Conservation (phyloP, 768 basidiomycete genomes). For the Lepiota brunneoincarnata region DNA sequence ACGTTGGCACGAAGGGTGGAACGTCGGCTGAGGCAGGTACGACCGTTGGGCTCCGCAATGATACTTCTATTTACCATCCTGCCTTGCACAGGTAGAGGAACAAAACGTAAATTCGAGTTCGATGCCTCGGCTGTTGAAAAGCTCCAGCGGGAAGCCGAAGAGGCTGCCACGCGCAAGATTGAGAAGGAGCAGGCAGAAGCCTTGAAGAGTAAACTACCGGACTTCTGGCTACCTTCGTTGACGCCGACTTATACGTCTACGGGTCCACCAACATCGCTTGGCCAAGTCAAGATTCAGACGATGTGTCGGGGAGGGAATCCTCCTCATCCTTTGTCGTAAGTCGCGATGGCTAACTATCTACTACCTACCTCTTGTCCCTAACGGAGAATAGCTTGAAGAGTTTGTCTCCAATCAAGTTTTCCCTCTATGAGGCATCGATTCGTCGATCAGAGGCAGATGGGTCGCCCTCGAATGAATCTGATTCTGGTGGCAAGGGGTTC, state of each 20-base stretch:
- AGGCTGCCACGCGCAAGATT: slow-evolving; percentile 78
- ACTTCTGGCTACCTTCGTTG: slow-evolving; percentile 95
- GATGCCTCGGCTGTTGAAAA: slow-evolving; percentile 68
- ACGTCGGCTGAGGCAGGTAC: slow-evolving; percentile 32
- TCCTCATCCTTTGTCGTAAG: slow-evolving; percentile 75
- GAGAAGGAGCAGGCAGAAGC: slow-evolving; percentile 85
- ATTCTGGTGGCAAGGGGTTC: background rate
- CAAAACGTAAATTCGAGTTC: slow-evolving; percentile 87
- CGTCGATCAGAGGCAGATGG: slow-evolving; percentile 34
- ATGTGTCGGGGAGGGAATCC: slow-evolving; percentile 83
- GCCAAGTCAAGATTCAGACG: slow-evolving; percentile 84
- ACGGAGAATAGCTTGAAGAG: slow-evolving; percentile 64
- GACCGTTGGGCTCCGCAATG: background rate
- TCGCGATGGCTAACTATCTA: background rate
- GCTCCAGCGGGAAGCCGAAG: slow-evolving; percentile 80
- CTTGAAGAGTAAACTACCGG: slow-evolving; percentile 85
- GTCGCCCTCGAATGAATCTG: slow-evolving; percentile 33
- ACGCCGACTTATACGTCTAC: slow-evolving; percentile 76
- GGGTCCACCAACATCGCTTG: slow-evolving; percentile 61
- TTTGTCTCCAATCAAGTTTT: slow-evolving; percentile 79
- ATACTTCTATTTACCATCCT: background rate
- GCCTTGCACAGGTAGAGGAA: slow-evolving; percentile 45
- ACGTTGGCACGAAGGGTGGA: slow-evolving; percentile 38
- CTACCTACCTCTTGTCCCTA: slow-evolving; percentile 6
- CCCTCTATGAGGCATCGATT: slow-evolving; percentile 41